Evolutionary conservation across 2,329 filamentous ascomycete genomes (phyloP).

Genomic region (Alternaria sp.): DNA sequence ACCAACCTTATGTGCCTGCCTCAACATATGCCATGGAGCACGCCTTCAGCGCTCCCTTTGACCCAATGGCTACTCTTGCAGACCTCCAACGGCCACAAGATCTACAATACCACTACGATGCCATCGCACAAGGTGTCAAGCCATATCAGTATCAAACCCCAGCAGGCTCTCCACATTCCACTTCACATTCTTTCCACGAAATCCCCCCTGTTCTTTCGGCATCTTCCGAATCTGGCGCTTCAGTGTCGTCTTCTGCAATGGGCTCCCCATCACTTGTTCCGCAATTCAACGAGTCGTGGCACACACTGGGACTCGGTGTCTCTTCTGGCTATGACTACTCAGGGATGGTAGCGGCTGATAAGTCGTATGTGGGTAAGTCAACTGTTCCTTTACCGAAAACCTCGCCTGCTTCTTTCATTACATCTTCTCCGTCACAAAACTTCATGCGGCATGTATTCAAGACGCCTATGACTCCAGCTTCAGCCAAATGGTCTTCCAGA

Average conservation of each 20-base stretch:
- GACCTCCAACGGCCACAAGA: conserved; percentile 42
- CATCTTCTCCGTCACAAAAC: conserved; percentile 20
- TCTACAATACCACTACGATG: conserved; percentile 45
- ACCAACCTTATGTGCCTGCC: conserved; percentile 37
- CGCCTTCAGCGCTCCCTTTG: conserved; percentile 47
- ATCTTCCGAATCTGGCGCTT: conserved; percentile 59
- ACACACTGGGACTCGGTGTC: conserved; percentile 65
- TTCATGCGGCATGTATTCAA: conserved; percentile 35
- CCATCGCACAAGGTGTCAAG: conserved; percentile 47
- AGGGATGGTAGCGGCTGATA: conserved; percentile 53
- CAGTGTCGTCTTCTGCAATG: conserved; percentile 57
- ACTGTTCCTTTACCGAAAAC: conserved; percentile 43
- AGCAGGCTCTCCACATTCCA: conserved; percentile 53
- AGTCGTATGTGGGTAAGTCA: conserved; percentile 59
- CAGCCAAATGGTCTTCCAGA: conserved; percentile 45
- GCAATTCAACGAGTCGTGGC: conserved; percentile 67
- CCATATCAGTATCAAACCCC: conserved; percentile 46
- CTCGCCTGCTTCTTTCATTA: conserved; percentile 24
- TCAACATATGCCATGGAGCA: conserved; percentile 40
- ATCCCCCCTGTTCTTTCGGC: conserved; percentile 55
- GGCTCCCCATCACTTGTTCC: conserved; percentile 63
- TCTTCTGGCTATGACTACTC: conserved; percentile 64
- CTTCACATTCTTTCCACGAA: conserved; percentile 54
- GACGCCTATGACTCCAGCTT: conserved; percentile 45
- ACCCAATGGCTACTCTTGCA: conserved; percentile 43